Evolutionary conservation across 345 rosid genomes (phyloP).

Genomic region (Fremontodendron californicum): DNA sequence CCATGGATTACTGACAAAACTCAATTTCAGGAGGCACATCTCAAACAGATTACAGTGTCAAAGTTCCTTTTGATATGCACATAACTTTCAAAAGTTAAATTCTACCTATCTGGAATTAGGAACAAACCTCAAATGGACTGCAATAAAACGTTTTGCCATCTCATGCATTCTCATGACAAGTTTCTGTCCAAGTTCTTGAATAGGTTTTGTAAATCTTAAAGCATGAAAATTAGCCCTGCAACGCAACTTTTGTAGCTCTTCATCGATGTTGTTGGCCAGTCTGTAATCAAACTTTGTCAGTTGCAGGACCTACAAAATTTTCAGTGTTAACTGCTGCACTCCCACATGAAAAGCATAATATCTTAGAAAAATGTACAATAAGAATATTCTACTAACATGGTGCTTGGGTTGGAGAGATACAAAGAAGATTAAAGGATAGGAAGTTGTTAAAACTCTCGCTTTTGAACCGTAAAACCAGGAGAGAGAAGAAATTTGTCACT

Average conservation of each 20-base stretch:
- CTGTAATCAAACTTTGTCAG: constrained; percentile 97
- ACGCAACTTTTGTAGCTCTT: constrained; percentile 83
- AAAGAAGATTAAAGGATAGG: background rate
- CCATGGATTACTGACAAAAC: background rate
- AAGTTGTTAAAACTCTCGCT: background rate
- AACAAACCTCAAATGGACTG: constrained; percentile 85
- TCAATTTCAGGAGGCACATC: background rate
- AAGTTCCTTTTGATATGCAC: background rate
- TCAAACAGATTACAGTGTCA: background rate
- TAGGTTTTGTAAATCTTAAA: constrained; percentile 79
- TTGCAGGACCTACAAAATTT: constrained; percentile 79
- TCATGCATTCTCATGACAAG: constrained; percentile 70
- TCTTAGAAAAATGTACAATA: background rate
- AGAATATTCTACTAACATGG: background rate
- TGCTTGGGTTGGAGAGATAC: background rate
- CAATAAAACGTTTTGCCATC: constrained; percentile 77
- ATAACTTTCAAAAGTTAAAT: background rate
- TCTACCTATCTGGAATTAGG: background rate
- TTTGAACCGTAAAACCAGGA: background rate
- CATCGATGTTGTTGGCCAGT: constrained; percentile 84
- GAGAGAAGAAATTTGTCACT: background rate
- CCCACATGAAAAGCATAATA: background rate
- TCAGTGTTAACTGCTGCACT: constrained; percentile 8
- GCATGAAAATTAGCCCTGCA: constrained; percentile 94
- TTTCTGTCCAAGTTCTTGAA: constrained; percentile 70